Conservation (phyloP, 257 asterid genomes). For the Solanum tarapatanum region DNA sequence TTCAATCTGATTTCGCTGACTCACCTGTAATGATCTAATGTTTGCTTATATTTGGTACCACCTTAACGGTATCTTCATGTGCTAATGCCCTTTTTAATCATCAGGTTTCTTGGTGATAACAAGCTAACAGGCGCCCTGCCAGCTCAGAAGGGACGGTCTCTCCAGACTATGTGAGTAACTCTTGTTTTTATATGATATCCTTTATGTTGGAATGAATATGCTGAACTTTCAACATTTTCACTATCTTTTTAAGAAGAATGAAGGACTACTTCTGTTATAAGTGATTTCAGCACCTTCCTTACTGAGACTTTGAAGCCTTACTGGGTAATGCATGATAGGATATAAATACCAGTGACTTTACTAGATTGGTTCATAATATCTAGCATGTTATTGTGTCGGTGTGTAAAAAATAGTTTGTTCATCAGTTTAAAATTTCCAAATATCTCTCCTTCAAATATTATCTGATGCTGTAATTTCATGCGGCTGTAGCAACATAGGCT, state of each 20-base stretch:
- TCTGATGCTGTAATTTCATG: background rate
- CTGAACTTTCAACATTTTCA: background rate
- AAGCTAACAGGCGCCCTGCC: constrained; percentile 53
- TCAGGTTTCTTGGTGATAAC: constrained; percentile 85
- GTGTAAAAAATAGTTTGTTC: no score
- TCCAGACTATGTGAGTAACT: constrained; percentile 41
- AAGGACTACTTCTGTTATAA: background rate
- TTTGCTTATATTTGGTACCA: background rate
- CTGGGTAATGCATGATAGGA: background rate
- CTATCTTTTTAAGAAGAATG: background rate
- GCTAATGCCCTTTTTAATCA: background rate
- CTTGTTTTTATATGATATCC: background rate
- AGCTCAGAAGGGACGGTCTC: constrained; percentile 25
- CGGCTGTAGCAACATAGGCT: background rate
- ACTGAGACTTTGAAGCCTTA: background rate
- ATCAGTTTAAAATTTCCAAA: no score
- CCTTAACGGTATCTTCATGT: background rate
- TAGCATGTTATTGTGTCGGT: background rate
- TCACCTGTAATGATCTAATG: constrained; percentile 28
- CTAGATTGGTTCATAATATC: background rate
- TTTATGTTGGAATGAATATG: background rate
- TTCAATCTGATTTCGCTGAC: constrained; percentile 40
- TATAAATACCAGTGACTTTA: background rate
- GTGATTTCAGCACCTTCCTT: background rate
- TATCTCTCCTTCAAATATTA: background rate